phyloP scores from a whole-genome alignment of 2,329 filamentous ascomycete species.

The Orbilia ellipsospora region DNA sequence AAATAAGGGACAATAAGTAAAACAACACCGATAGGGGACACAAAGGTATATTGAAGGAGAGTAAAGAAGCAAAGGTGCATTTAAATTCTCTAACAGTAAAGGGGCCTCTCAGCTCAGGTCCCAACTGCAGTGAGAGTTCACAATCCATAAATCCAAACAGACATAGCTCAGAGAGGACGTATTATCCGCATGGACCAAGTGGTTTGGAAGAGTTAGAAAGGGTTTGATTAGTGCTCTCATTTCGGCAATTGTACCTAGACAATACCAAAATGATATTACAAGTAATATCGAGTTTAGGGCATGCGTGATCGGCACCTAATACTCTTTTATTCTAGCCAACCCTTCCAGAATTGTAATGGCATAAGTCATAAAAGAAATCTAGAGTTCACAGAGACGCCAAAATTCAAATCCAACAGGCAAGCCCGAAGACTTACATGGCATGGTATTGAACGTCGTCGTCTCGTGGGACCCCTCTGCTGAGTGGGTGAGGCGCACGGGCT shows the following conservation, averaged over 20 bases:
- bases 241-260: not conserved
- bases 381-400: constrained; percentile 32
- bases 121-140: constrained; percentile 23
- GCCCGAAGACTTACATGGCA: constrained; percentile 42
- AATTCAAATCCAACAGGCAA: constrained; percentile 19
- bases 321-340: constrained; percentile 13
- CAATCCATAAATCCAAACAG: constrained; percentile 35
- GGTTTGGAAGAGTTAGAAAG: constrained; percentile 4
- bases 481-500: constrained; percentile 45
- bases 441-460: constrained; percentile 51
- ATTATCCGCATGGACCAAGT: not conserved
- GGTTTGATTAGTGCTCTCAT: constrained; percentile 3
- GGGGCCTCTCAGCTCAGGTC: constrained; percentile 17
- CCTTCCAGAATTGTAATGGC: constrained; percentile 16
- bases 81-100: constrained; percentile 29
- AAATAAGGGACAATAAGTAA: not conserved
- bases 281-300: not conserved
- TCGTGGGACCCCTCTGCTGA: constrained; percentile 44
- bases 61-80: constrained; percentile 37
- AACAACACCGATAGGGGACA: constrained; percentile 9
- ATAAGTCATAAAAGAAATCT: constrained; percentile 41
- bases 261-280: constrained; percentile 1
- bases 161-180: constrained; percentile 26
- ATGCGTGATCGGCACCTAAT: not conserved
- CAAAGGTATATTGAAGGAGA: constrained; percentile 22